Conservation (phyloP, 345 rosid species). For the Geranium rotundifolium region DNA sequence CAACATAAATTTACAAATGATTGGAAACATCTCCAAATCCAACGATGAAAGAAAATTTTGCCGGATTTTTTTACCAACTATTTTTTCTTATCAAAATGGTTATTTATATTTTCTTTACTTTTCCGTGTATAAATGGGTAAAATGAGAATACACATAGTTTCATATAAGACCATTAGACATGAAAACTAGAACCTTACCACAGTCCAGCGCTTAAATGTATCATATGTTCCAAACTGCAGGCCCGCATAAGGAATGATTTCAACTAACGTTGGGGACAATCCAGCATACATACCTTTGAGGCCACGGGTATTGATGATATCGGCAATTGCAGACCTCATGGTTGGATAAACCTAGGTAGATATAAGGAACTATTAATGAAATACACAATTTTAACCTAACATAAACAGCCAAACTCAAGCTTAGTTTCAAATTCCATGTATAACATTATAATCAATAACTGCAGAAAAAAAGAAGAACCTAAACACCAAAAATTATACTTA, state of each 20-base stretch:
- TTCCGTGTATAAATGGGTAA: no score
- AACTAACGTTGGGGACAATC: constrained; percentile 84
- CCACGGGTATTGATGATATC: constrained; percentile 70
- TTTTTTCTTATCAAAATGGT: no score
- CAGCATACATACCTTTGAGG: constrained; percentile 75
- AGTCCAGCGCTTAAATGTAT: constrained; percentile 83
- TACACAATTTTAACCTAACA: not conserved
- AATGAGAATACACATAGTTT: not conserved
- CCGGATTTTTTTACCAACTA: no score
- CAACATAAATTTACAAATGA: not conserved
- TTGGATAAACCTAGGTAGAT: constrained; percentile 65
- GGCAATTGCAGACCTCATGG: constrained; percentile 83
- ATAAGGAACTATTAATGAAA: constrained; percentile 8
- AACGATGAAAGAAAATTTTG: no score
- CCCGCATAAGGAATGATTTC: constrained; percentile 97
- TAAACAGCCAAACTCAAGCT: not conserved
- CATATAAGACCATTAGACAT: not conserved
- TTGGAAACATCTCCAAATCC: no score
- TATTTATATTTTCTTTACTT: no score
- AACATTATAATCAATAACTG: not conserved
- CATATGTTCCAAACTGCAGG: constrained; percentile 91
- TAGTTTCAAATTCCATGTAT: not conserved
- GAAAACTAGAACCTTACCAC: constrained; percentile 35
- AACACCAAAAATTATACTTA: no score
- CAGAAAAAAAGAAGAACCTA: not conserved